Evolutionary conservation across 768 basidiomycete genomes (phyloP).

Genomic region (Tricholoma matsutake): DNA sequence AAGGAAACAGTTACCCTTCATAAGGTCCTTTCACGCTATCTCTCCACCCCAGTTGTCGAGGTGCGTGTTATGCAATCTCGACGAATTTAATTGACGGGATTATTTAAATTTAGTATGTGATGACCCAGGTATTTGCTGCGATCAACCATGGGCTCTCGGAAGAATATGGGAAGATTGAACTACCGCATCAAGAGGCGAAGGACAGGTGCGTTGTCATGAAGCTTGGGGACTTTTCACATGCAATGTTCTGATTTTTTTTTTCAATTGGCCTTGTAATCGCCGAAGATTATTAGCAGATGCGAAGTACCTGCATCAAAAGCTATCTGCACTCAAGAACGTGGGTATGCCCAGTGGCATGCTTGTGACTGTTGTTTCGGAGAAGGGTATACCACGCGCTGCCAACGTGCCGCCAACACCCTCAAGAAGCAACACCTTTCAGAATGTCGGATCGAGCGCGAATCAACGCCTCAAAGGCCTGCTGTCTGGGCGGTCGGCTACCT

Average conservation of each 20-base stretch:
- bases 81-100: slow-evolving; percentile 13
- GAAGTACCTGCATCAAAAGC: slow-evolving; percentile 69
- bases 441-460: slow-evolving; percentile 36
- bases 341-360: slow-evolving; percentile 73
- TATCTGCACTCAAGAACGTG: slow-evolving; percentile 73
- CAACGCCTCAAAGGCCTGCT: slow-evolving; percentile 45
- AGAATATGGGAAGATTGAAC: slow-evolving; percentile 78
- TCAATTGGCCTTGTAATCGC: neutral
- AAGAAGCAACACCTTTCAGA: slow-evolving; percentile 33
- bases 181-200: slow-evolving; percentile 83
- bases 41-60: slow-evolving; percentile 77
- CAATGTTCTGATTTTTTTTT: neutral
- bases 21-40: slow-evolving; percentile 92
- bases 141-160: slow-evolving; percentile 90
- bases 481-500: slow-evolving; percentile 33
- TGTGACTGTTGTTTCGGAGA: slow-evolving; percentile 83
- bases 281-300: slow-evolving; percentile 78
- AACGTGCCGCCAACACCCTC: slow-evolving; percentile 22
- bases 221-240: neutral
- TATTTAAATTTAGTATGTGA: slow-evolving; percentile 63
- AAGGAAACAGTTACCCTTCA: slow-evolving; percentile 95
- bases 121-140: slow-evolving; percentile 91
- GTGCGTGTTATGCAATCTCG: slow-evolving; percentile 39
- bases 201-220: slow-evolving; percentile 54
- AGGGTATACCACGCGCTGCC: slow-evolving; percentile 46